Percentiles rank a stretch among this genome's conserved stretches.
phyloP scores from a whole-genome alignment of 1,139 yeast genomes.

The Saccharomyces pastorianus region DNA sequence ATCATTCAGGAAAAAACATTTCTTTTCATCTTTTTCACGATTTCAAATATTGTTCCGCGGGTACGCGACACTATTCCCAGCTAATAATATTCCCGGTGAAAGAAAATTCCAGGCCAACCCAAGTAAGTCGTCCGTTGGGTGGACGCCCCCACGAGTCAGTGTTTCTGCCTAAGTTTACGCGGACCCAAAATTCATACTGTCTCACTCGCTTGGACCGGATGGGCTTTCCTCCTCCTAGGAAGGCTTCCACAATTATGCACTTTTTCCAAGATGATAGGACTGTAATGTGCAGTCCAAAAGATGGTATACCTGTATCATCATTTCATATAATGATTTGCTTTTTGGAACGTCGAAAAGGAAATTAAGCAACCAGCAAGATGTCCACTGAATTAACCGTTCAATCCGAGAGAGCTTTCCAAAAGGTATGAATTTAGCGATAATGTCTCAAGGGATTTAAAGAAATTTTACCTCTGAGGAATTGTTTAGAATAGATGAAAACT shows the following conservation, averaged over 20 bases:
- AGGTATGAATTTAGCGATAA: constrained; percentile 53
- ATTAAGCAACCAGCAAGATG: constrained; percentile 48
- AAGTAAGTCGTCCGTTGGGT: not conserved
- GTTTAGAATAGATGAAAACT: not conserved
- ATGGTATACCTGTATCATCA: not conserved
- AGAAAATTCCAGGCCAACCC: not conserved
- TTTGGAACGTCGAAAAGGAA: constrained; percentile 10
- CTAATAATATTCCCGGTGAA: not conserved
- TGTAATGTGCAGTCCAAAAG: not conserved
- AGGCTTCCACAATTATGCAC: not conserved
- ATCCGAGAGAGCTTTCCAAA: constrained; percentile 99
- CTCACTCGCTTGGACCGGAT: not conserved
- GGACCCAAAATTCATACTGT: not conserved
- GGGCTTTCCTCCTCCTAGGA: not conserved
- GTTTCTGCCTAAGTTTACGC: not conserved
- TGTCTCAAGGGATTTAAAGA: not conserved
- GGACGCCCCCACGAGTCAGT: not conserved
- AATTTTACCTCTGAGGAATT: not conserved
- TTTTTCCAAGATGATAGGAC: not conserved
- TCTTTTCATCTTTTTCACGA: too few relatives aligned
- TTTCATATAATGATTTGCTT: not conserved
- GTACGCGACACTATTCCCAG: not conserved
- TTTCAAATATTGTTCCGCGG: not conserved
- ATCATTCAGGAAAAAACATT: not conserved
- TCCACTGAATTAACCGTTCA: constrained; percentile 99